These are phyloP conservation scores for Russula griseocarnosa DNA, from an alignment of 768 basidiomycete genomes.

Conservation along the genomic window DNA sequence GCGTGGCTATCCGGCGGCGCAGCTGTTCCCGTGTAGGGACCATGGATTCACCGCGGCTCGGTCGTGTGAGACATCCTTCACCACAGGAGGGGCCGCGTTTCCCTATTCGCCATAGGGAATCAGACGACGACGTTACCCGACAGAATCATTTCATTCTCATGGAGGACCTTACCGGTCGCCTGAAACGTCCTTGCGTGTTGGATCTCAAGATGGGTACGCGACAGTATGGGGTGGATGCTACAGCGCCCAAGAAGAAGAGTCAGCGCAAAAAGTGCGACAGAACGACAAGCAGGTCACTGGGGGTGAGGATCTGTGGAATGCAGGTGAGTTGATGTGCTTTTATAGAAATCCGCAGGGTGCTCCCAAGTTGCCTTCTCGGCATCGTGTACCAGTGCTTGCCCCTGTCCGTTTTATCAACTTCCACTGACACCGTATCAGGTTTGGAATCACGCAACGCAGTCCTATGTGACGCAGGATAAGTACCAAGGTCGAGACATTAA, in stretches of 20 bases:
- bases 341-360: slow-evolving; percentile 6
- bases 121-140: slow-evolving; percentile 56
- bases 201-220: slow-evolving; percentile 99
- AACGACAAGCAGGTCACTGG: slow-evolving; percentile 87
- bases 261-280: slow-evolving; percentile 98
- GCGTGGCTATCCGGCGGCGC: slow-evolving; percentile 36
- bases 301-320: slow-evolving; percentile 96
- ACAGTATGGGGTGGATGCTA: slow-evolving; percentile 96
- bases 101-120: slow-evolving; percentile 37
- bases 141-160: slow-evolving; percentile 98
- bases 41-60: slow-evolving; percentile 20
- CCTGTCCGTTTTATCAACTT: slow-evolving; percentile 3
- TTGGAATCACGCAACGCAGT: slow-evolving; percentile 81
- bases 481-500: slow-evolving; percentile 90
- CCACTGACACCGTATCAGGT: slow-evolving; percentile 50
- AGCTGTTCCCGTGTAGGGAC: slow-evolving; percentile 41
- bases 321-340: slow-evolving; percentile 60
- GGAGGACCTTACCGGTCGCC: slow-evolving; percentile 93
- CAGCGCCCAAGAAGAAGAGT: slow-evolving; percentile 89
- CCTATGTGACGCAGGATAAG: slow-evolving; percentile 92
- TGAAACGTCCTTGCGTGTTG: slow-evolving; percentile 91
- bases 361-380: not conserved
- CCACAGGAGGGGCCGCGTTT: slow-evolving; percentile 24
- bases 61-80: slow-evolving; percentile 16
- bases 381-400: not conserved